Conservation (phyloP, 768 basidiomycete genomes). For the Trametes cubensis region DNA sequence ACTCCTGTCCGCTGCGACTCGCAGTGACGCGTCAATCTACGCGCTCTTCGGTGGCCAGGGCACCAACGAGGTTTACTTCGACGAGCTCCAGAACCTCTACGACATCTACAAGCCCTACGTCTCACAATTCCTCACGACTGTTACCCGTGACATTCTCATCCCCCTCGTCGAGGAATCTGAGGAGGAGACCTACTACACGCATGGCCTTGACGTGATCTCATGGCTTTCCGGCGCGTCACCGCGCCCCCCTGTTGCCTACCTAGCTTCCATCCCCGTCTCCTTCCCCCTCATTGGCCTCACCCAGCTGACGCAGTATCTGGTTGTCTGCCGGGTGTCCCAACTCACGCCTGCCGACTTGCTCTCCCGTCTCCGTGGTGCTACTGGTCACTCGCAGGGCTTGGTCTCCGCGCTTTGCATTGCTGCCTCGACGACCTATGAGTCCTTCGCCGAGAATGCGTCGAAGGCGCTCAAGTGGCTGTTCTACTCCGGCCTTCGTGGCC, state of each 20-base stretch:
- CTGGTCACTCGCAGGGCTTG: constrained; percentile 97
- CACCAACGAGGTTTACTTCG: constrained; percentile 97
- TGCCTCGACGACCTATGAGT: constrained; percentile 73
- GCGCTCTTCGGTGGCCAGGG: constrained; percentile 98
- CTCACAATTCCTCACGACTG: constrained; percentile 61
- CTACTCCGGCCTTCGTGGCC: constrained; percentile 90
- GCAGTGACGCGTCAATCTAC: constrained; percentile 76
- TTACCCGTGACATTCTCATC: constrained; percentile 68
- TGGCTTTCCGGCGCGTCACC: constrained; percentile 78
- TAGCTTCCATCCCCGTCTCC: constrained; percentile 92
- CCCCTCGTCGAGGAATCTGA: constrained; percentile 68
- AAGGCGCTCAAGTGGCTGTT: constrained; percentile 93
- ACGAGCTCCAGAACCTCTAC: constrained; percentile 90
- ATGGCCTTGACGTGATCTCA: constrained; percentile 78
- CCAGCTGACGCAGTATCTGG: constrained; percentile 91
- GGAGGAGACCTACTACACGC: constrained; percentile 66
- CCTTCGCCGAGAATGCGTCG: constrained; percentile 71
- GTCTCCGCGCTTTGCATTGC: constrained; percentile 91
- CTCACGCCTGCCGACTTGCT: constrained; percentile 82
- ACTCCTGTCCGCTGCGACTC: constrained; percentile 62
- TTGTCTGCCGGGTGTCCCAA: constrained; percentile 73
- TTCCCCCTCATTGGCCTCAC: constrained; percentile 96
- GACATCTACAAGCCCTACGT: constrained; percentile 92
- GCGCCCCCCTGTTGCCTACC: constrained; percentile 81
- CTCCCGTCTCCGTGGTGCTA: constrained; percentile 76